Evolutionary conservation across 2,329 filamentous ascomycete species (phyloP).

Genomic region (Penicillium rolfsii): DNA sequence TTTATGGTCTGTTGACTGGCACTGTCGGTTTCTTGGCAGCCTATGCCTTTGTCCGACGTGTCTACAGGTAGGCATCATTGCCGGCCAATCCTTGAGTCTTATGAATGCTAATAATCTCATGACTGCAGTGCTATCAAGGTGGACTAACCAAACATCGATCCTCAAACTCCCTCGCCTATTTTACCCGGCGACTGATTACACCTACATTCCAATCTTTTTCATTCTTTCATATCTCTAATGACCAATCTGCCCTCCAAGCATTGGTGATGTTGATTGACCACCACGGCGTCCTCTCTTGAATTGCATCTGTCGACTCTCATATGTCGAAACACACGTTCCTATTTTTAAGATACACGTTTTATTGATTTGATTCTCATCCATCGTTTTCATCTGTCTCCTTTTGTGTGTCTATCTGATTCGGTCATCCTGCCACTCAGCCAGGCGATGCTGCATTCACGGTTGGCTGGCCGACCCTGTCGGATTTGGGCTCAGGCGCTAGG

Average conservation of each 20-base stretch:
- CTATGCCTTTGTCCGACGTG: constrained; percentile 80
- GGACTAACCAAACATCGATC: constrained; percentile 19
- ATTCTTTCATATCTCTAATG: constrained; percentile 9
- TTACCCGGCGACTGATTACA: background rate
- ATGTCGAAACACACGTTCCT: constrained; percentile 4
- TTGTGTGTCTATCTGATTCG: background rate
- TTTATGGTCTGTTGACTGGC: constrained; percentile 79
- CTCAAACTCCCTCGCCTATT: background rate
- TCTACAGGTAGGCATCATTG: constrained; percentile 69
- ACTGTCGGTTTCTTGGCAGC: constrained; percentile 83
- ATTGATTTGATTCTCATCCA: background rate
- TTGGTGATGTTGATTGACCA: constrained; percentile 23
- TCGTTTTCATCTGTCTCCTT: background rate
- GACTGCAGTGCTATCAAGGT: constrained; percentile 40
- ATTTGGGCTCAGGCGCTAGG: background rate
- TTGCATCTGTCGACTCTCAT: constrained; percentile 15
- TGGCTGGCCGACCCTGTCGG: constrained; percentile 8
- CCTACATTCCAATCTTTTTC: background rate
- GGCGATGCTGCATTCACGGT: constrained; percentile 4
- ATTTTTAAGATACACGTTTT: background rate
- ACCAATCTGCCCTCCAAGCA: constrained; percentile 27
- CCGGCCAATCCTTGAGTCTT: background rate
- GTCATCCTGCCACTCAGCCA: background rate
- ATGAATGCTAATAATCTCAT: constrained; percentile 3
- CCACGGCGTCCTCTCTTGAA: constrained; percentile 24